Conservation (phyloP, 1,284 basidiomycete genomes). For the Sporisorium sorghi region DNA sequence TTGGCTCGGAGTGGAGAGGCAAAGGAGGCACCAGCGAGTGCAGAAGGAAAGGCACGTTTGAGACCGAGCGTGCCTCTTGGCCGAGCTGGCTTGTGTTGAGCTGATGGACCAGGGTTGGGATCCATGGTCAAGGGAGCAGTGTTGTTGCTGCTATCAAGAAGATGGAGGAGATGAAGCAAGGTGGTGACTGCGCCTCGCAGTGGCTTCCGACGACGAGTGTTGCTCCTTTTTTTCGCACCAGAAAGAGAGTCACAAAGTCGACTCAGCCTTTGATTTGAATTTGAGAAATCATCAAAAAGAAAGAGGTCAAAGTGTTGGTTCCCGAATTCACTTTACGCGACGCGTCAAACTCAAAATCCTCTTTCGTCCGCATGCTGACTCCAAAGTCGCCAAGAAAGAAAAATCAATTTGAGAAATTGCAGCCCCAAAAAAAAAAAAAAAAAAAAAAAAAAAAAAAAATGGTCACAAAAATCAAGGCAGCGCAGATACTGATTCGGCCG, state of each 20-base stretch:
- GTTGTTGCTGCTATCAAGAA: background rate
- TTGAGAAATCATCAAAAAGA: background rate
- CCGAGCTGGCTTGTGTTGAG: conserved; percentile 22
- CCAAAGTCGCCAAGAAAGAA: too few species aligned
- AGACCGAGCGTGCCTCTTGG: conserved; percentile 37
- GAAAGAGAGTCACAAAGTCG: background rate
- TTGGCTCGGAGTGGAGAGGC: conserved; percentile 6
- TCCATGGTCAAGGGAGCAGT: conserved; percentile 9
- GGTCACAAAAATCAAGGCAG: too few species aligned
- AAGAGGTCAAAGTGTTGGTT: conserved; percentile 4
- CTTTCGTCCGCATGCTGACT: too few species aligned
- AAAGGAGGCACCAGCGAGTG: conserved; percentile 14
- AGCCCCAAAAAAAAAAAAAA: too few species aligned
- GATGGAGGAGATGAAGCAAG: conserved; percentile 9
- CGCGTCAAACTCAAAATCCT: too few species aligned
- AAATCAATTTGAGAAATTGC: too few species aligned
- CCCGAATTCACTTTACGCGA: conserved; percentile 31
- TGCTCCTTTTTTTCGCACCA: background rate
- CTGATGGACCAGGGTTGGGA: conserved; percentile 1
- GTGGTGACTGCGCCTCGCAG: conserved; percentile 2
- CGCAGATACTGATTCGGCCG: too few species aligned
- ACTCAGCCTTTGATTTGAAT: conserved; percentile 28
- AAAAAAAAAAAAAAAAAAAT: too few species aligned
- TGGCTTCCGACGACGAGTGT: background rate
- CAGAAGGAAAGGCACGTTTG: conserved; percentile 21